Conservation (phyloP, 257 asterid genomes). For the Solanum lycopersicoides region DNA sequence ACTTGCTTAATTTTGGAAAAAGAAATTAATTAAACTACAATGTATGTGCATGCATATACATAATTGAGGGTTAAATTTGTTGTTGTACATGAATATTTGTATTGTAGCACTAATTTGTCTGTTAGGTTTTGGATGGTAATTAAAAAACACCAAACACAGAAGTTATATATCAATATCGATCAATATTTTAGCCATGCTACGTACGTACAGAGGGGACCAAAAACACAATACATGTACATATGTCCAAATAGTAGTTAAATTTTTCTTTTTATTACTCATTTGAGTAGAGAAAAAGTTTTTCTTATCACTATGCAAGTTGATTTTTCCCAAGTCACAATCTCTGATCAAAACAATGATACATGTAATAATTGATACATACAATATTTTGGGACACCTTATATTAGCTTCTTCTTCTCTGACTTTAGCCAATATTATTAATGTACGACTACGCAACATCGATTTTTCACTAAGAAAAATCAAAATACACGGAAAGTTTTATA, state of each 20-base stretch:
- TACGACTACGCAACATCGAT: neutral
- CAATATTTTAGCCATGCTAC: neutral
- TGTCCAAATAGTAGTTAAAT: neutral
- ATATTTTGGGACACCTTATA: neutral
- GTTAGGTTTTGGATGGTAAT: neutral
- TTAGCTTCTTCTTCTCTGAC: neutral
- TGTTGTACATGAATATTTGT: neutral
- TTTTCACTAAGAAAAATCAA: neutral
- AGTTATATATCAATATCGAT: neutral
- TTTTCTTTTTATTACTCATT: neutral
- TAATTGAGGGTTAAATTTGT: neutral
- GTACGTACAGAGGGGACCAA: neutral
- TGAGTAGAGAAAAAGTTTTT: neutral
- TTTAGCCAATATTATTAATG: neutral
- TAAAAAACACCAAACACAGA: neutral
- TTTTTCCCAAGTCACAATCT: slow-evolving; percentile 19
- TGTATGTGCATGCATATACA: neutral
- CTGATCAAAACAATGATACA: slow-evolving; percentile 22
- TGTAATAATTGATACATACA: slow-evolving; percentile 19
- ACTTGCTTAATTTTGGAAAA: neutral
- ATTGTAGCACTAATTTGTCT: neutral
- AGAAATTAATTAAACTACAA: neutral
- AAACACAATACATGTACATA: neutral
- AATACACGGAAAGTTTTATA: neutral
- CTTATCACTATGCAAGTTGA: slow-evolving; percentile 3